Conservation (phyloP, 1,284 basidiomycete species). For the Xanthoconium separans region DNA sequence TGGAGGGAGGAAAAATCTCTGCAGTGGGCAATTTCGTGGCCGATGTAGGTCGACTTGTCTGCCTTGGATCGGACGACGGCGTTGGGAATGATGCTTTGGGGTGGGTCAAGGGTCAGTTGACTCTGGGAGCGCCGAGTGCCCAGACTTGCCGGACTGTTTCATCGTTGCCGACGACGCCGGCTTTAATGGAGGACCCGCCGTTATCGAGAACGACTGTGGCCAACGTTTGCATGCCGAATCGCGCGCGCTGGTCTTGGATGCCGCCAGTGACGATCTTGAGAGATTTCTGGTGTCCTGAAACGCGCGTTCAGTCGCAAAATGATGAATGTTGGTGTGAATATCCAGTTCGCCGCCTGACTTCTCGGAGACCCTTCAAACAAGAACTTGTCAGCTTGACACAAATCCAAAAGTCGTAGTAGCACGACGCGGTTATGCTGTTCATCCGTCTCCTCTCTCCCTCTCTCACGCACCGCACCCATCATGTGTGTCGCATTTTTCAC, state of each 20-base stretch:
- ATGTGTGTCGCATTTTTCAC: constrained; percentile 80
- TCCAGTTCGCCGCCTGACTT: not conserved
- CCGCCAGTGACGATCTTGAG: too few species aligned
- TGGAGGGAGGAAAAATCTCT: constrained; percentile 76
- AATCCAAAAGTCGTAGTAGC: not conserved
- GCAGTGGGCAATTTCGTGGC: constrained; percentile 77
- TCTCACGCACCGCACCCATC: constrained; percentile 1
- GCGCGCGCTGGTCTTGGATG: not conserved
- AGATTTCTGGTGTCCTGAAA: not conserved
- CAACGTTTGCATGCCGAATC: constrained; percentile 33
- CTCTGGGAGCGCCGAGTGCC: not conserved
- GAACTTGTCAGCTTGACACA: not conserved
- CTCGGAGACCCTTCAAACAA: not conserved
- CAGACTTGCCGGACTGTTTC: constrained; percentile 22
- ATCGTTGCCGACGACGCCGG: constrained; percentile 46
- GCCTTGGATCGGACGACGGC: constrained; percentile 78
- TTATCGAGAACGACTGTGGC: constrained; percentile 78
- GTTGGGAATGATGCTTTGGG: constrained; percentile 68
- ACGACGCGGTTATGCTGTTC: not conserved
- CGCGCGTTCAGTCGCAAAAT: not conserved
- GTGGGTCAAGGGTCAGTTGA: not conserved
- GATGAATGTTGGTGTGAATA: too few species aligned
- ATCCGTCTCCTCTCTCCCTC: not conserved
- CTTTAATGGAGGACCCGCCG: constrained; percentile 80
- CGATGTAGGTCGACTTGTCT: constrained; percentile 77